Percentiles rank a stretch among this genome's conserved stretches.
phyloP scores from a whole-genome alignment of 768 basidiomycete species.

The Epithele typhae region DNA sequence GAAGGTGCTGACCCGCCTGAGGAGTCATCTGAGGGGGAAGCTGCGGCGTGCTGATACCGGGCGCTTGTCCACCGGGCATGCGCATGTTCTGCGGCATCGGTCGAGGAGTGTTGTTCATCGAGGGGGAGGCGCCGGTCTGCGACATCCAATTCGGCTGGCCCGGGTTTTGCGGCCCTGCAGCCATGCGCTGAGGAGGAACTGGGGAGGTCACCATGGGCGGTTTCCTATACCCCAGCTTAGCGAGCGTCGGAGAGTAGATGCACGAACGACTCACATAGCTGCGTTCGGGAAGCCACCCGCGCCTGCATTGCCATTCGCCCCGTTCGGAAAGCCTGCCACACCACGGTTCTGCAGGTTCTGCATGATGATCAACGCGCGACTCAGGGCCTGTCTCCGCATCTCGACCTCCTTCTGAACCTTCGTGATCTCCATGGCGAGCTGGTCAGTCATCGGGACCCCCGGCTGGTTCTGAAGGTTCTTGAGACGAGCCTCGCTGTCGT shows the following conservation, averaged over 20 bases:
- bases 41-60: conserved; percentile 12
- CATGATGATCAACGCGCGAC: background rate
- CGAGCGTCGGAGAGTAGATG: no score
- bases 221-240: no score
- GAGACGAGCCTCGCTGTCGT: conserved; percentile 1
- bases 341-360: background rate
- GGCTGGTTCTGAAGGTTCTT: background rate
- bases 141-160: conserved; percentile 4
- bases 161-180: conserved; percentile 3
- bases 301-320: no score
- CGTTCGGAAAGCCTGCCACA: background rate
- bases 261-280: no score
- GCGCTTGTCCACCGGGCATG: background rate
- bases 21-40: conserved; percentile 5
- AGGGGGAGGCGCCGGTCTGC: background rate
- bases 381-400: background rate
- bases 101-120: conserved; percentile 3
- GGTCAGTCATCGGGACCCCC: background rate
- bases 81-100: background rate
- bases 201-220: conserved; percentile 3
- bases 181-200: conserved; percentile 6
- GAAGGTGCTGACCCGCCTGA: conserved; percentile 6
- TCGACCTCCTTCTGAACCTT: conserved; percentile 4
- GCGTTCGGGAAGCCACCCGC: no score
- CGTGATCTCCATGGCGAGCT: conserved; percentile 4